A percentile compares a stretch with the other conserved stretches of the same genome.
Evolutionary conservation across 2,329 filamentous ascomycete genomes (phyloP).

Genomic region (Cytospora chrysosperma): DNA sequence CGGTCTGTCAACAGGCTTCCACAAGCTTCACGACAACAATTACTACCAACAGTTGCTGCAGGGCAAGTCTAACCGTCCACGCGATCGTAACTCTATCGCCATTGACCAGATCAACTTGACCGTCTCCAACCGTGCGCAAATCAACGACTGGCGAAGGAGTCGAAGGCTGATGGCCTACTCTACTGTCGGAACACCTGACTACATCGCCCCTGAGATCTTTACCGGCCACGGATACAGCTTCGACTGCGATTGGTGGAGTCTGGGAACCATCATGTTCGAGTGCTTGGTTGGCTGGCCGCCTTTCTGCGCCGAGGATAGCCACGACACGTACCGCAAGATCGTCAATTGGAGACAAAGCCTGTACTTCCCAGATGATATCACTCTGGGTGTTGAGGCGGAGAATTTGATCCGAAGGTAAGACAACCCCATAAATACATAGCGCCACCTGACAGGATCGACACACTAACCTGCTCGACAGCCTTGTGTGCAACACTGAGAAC

Average conservation of each 20-base stretch:
- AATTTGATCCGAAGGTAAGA: constrained; percentile 84
- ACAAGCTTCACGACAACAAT: constrained; percentile 95
- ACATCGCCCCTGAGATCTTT: constrained; percentile 98
- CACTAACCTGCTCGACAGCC: constrained; percentile 49
- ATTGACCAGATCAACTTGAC: constrained; percentile 98
- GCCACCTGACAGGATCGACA: background rate
- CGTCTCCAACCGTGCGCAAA: constrained; percentile 94
- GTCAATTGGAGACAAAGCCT: constrained; percentile 96
- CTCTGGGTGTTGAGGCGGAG: constrained; percentile 83
- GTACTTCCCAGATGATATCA: constrained; percentile 87
- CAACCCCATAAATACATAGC: no score
- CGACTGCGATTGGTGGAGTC: constrained; percentile 98
- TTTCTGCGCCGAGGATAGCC: constrained; percentile 96
- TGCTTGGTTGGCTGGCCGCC: constrained; percentile 98
- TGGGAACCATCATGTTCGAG: constrained; percentile 99
- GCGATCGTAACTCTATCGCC: constrained; percentile 89
- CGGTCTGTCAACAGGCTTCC: constrained; percentile 94
- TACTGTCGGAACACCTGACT: constrained; percentile 95
- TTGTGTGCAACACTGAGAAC: constrained; percentile 92
- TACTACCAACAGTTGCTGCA: constrained; percentile 97
- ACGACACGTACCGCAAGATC: constrained; percentile 98
- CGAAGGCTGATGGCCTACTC: constrained; percentile 96
- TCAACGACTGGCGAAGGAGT: constrained; percentile 98
- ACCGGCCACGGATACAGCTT: constrained; percentile 94
- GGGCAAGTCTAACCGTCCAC: constrained; percentile 68